Percentiles rank a stretch among this genome's conserved stretches.
Conservation (phyloP, 768 basidiomycete species). For the Mycena capillaripes region DNA sequence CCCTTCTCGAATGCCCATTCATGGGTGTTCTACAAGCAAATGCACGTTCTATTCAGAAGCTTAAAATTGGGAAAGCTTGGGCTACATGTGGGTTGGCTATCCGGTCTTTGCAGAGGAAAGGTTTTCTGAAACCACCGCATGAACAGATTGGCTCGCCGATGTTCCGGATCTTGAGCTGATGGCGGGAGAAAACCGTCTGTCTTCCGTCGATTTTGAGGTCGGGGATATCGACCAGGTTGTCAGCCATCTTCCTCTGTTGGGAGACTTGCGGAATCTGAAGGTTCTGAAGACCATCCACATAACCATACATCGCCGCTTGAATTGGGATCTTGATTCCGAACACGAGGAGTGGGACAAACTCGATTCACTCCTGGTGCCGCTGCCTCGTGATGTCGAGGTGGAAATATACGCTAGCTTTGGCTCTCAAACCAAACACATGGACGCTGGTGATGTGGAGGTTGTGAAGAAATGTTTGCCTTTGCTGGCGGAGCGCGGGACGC, state of each 20-base stretch:
- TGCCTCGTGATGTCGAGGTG: background rate
- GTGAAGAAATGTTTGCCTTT: background rate
- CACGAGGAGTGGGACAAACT: background rate
- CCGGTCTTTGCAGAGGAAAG: background rate
- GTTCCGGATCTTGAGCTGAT: background rate
- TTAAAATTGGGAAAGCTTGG: background rate
- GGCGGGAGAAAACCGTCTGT: background rate
- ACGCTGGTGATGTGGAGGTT: background rate
- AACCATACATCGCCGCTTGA: background rate
- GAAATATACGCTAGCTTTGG: background rate
- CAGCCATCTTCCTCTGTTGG: background rate
- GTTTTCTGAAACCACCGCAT: background rate
- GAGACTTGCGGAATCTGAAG: background rate
- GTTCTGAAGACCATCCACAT: background rate
- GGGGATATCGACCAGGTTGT: background rate
- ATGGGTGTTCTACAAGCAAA: background rate
- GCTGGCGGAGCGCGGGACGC: background rate
- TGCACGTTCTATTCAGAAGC: background rate
- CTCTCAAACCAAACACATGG: background rate
- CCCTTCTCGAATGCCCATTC: background rate
- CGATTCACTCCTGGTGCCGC: background rate
- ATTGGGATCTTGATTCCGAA: too few species aligned
- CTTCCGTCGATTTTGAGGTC: background rate
- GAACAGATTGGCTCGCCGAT: background rate
- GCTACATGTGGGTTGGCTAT: background rate